A percentile compares a stretch with the other conserved stretches of the same genome.
phyloP scores from a whole-genome alignment of 495 filamentous ascomycete species.

The Aspergillus avenaceus region DNA sequence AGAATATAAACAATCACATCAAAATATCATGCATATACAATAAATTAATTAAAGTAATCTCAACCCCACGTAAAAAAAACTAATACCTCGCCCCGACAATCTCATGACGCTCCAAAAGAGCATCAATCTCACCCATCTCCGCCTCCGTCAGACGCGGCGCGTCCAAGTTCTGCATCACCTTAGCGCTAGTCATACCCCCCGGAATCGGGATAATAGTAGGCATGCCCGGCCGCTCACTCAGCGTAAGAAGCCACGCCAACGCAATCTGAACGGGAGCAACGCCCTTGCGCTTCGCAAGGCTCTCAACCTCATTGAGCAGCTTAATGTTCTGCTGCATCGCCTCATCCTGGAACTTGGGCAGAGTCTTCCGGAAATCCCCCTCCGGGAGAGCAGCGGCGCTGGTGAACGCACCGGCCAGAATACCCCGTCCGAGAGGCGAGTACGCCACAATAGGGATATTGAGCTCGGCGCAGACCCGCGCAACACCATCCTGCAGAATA shows the following conservation, averaged over 20 bases:
- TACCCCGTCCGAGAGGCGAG: constrained; percentile 52
- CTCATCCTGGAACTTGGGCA: constrained; percentile 65
- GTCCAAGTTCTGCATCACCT: constrained; percentile 42
- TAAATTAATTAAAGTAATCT: background rate
- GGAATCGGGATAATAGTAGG: constrained; percentile 81
- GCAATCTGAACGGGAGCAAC: constrained; percentile 74
- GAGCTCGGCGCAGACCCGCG: constrained; percentile 64
- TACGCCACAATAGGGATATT: constrained; percentile 68
- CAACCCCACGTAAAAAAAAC: background rate
- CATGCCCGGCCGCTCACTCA: constrained; percentile 56
- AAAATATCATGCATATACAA: no score
- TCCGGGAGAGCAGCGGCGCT: constrained; percentile 57
- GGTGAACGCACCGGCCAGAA: constrained; percentile 60
- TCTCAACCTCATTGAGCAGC: constrained; percentile 62
- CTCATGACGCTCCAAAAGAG: constrained; percentile 32
- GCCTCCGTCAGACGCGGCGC: constrained; percentile 31
- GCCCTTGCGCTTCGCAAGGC: constrained; percentile 64
- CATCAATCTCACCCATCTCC: constrained; percentile 45
- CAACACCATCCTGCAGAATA: constrained; percentile 72
- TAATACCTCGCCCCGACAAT: constrained; percentile 39
- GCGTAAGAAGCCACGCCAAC: constrained; percentile 61
- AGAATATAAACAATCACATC: no score
- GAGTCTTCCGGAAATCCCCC: constrained; percentile 46
- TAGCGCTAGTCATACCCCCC: constrained; percentile 52
- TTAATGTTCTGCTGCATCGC: constrained; percentile 70